Evolutionary conservation across 2,329 filamentous ascomycete genomes (phyloP), one percentile per base, ranked within the genome.

Genomic region (Calonectria pseudoturangicola): DNA sequence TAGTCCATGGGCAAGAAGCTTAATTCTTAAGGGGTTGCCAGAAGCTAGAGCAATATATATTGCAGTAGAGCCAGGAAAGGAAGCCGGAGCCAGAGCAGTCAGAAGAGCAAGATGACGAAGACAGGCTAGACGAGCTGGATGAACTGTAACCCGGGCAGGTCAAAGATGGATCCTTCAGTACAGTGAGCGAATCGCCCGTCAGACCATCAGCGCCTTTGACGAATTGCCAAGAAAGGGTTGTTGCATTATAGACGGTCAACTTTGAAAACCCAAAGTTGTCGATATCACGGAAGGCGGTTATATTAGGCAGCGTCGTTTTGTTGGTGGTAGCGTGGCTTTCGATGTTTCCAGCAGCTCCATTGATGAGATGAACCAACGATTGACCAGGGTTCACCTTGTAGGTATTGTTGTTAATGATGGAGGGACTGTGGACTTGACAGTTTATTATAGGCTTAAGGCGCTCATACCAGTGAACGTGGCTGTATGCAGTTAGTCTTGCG

Each of bases 311-410:
- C 9, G 73, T 72, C 33, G 81, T 82, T 3, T 71, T 71, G 60
- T 77, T 75, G 15, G 88, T 78, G 3, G 81, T 83, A 73, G 82
- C 85, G 80, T 89, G 88, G 70, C 84, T 86, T 75, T 89, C 88
- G 56, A 89, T 85, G 72, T 89, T 89, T 28, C 88, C 88, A 3
- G 88, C 88, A 83, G 87, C 87, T n/a, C 88, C 88, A 76, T 89
- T 89, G 79, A 87, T 82, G 39, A 89, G 81, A 71, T 89, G 86
- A 2, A 86, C 87, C 72, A 89, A 85, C 21, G 86, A 88, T 30
- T 81, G 82, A 54, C 87, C 87, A 1, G 86, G 81, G 74, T 88
- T 88, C 66, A 84, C 84, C 56, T 78, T 75, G 81, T 88, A 89
- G 10, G 87, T 89, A 79, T 87, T 83, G 73, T 88, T 86, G 79